phyloP scores from a whole-genome alignment of 2,329 filamentous ascomycete genomes.

The Exserohilum turcica region DNA sequence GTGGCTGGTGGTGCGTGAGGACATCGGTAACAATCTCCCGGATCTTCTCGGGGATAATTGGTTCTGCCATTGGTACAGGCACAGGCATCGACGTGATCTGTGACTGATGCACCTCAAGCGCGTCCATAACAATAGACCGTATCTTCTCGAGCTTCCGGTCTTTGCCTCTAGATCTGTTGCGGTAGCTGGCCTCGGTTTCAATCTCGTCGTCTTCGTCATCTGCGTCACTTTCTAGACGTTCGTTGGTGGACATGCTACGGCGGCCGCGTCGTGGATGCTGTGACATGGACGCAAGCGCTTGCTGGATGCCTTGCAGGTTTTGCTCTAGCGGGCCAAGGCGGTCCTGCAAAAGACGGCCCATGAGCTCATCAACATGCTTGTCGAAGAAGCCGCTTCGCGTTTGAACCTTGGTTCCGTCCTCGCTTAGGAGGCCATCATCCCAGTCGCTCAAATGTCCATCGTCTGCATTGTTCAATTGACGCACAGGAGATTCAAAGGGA shows the following conservation, averaged over 20 bases:
- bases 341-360: conserved; percentile 76
- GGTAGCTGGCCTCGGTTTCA: conserved; percentile 58
- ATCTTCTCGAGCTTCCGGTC: conserved; percentile 86
- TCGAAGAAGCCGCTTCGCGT: conserved; percentile 88
- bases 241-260: conserved; percentile 69
- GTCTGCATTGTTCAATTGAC: conserved; percentile 66
- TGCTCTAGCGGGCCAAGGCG: conserved; percentile 81
- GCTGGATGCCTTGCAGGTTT: conserved; percentile 75
- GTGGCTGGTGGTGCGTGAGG: conserved; percentile 56
- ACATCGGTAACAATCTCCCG: conserved; percentile 64
- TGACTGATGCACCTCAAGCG: conserved; percentile 59
- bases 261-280: conserved; percentile 57
- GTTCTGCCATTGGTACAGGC: conserved; percentile 33
- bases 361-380: conserved; percentile 82
- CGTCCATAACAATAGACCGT: conserved; percentile 62
- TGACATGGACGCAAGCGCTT: conserved; percentile 66
- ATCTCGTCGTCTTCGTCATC: conserved; percentile 87
- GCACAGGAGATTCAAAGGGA: conserved; percentile 63
- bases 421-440: conserved; percentile 83
- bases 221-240: conserved; percentile 80
- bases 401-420: conserved; percentile 76
- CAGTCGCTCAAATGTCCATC: conserved; percentile 82
- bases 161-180: conserved; percentile 76
- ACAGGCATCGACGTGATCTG: conserved; percentile 31
- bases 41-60: conserved; percentile 71